These are phyloP conservation scores for Ophiostoma populinum DNA, from an alignment of 2,329 filamentous ascomycete species.

Conservation along the genomic window DNA sequence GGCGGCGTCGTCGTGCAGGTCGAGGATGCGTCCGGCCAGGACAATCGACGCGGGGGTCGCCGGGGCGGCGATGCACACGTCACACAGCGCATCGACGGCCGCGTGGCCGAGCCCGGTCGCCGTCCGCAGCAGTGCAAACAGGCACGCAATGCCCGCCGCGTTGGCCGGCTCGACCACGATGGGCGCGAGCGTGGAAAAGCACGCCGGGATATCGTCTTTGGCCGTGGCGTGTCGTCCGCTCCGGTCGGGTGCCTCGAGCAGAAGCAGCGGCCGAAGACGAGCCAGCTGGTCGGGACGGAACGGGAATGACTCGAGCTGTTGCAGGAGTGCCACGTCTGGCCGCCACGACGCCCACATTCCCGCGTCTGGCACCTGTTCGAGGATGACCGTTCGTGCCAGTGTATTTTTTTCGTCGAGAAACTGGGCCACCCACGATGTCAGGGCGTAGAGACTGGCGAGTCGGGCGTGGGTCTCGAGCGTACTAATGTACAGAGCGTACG, in stretches of 20 bases:
- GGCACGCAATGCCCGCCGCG: constrained; percentile 3
- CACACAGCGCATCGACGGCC: constrained; percentile 11
- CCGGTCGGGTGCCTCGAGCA: constrained; percentile 13
- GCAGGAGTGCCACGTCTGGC: constrained; percentile 12
- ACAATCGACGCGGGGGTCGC: constrained; percentile 8
- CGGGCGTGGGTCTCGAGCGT: too few species aligned
- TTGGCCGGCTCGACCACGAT: constrained; percentile 7
- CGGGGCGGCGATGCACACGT: constrained; percentile 9
- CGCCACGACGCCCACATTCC: constrained; percentile 10
- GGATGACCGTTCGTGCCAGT: too few species aligned
- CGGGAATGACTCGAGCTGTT: constrained; percentile 10
- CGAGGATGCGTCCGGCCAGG: constrained; percentile 9
- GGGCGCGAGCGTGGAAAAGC: constrained; percentile 9
- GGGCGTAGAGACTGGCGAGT: too few species aligned
- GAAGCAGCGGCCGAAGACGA: constrained; percentile 10
- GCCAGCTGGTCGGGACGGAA: constrained; percentile 9
- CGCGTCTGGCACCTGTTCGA: constrained; percentile 8
- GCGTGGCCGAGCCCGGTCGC: constrained; percentile 8
- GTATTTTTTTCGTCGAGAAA: too few species aligned
- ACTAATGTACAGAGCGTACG: neutral
- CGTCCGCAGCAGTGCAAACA: constrained; percentile 7
- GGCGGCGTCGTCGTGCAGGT: constrained; percentile 6
- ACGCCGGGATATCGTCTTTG: constrained; percentile 10
- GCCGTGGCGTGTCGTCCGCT: constrained; percentile 6
- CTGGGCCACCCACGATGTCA: too few species aligned